Evolutionary conservation across 331 rosid species (phyloP), one percentile per base, ranked within the genome.

Genomic region (Acacia pycnantha): DNA sequence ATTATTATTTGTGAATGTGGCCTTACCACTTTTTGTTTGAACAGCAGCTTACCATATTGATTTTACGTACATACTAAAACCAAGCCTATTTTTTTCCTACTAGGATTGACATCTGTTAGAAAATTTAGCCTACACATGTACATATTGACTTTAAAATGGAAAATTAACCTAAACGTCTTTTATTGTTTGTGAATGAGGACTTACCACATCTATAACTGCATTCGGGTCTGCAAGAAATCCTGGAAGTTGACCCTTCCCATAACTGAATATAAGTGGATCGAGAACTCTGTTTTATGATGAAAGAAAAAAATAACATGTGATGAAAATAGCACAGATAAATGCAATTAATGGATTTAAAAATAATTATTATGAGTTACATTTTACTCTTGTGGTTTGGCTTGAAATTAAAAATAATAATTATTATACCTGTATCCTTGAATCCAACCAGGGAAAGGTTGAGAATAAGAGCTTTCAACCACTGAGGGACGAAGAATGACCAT

Each of bases 401-500:
- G 40, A 35, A 35, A 35, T 35, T 35, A 35, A 35, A 35, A 4
- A 0, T 5, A 35, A 35, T 35, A 35, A 35, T 35, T 5, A 35
- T 35, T 47, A 47, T 13, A 65, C 81, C 74, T 66, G 81, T 67
- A 66, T 33, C 82, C 82, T 67, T 78, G 35, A 21, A 78, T 67
- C 76, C 82, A 78, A 48, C 82, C 82, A 35, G 74, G 82, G 67
- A 50, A 78, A 16, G 82, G 82, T 4, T 78, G 67, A 13, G 11
- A 9, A 4, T 29, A 66, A 12, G 76, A 31, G 65, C 82, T 78
- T 22, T 78, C 53, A n/a, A 78, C 3, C 14, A 64, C 64, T 31
- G 81, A 0, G 11, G 82, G 82, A 16, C 82, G 67, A 12, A 48
- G 22, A 7, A 66, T 48, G 19, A 78, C 82, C 1, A 78, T 8